A percentile compares a stretch with the other conserved stretches of the same genome.
Conservation (phyloP, 495 filamentous ascomycete genomes). For the Hypoxylon fragiforme region DNA sequence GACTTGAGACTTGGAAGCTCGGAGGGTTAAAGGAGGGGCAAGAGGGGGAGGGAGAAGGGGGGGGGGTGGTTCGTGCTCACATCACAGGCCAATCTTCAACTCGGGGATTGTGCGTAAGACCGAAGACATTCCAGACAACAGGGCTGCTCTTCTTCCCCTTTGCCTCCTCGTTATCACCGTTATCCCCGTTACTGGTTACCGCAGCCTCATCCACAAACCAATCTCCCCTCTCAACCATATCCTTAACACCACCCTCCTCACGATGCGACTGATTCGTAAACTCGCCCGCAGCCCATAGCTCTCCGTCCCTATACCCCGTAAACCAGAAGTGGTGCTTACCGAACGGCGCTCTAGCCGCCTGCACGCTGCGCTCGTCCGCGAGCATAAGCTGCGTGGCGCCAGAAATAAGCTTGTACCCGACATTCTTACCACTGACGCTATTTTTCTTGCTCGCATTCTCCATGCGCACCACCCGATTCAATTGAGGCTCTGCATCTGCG, state of each 20-base stretch:
- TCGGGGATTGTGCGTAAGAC: constrained; percentile 62
- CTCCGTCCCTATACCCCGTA: constrained; percentile 73
- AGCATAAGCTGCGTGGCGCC: constrained; percentile 81
- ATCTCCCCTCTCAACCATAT: constrained; percentile 38
- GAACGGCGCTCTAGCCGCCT: constrained; percentile 78
- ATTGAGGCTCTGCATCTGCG: constrained; percentile 62
- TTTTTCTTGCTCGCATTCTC: constrained; percentile 69
- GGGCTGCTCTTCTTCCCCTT: constrained; percentile 42
- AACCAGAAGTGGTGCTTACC: constrained; percentile 82
- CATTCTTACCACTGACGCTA: constrained; percentile 72
- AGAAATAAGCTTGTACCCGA: constrained; percentile 77
- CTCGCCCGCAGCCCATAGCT: constrained; percentile 79
- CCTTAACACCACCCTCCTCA: constrained; percentile 38
- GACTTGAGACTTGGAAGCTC: too few species aligned
- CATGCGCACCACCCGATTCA: constrained; percentile 79
- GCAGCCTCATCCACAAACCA: constrained; percentile 37
- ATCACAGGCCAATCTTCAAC: constrained; percentile 68
- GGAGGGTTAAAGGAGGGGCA: too few species aligned
- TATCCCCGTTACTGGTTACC: constrained; percentile 20
- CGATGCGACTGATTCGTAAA: constrained; percentile 75
- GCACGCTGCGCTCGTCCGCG: constrained; percentile 66
- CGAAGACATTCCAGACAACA: constrained; percentile 65
- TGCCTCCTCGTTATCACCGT: background rate
- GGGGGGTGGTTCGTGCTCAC: constrained; percentile 35
- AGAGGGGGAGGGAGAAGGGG: background rate